Conservation (phyloP, 1,284 basidiomycete species). For the Boletus sp. region DNA sequence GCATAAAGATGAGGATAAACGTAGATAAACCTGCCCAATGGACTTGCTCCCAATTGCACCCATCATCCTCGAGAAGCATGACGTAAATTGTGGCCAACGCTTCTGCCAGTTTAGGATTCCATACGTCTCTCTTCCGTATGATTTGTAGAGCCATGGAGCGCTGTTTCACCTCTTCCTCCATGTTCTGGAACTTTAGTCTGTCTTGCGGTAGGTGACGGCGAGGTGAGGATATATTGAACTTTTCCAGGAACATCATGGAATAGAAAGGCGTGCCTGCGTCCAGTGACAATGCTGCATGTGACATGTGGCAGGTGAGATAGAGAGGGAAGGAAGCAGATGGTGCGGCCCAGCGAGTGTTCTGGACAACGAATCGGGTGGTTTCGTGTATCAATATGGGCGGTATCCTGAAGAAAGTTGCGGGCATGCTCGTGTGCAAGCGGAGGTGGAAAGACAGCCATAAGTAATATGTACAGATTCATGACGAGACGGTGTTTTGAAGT, state of each 20-base stretch:
- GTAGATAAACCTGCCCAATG: slow-evolving; percentile 39
- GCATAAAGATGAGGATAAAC: slow-evolving; percentile 41
- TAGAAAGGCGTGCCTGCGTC: slow-evolving; percentile 34
- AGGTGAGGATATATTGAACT: slow-evolving; percentile 41
- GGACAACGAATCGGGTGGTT: slow-evolving; percentile 32
- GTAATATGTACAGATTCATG: slow-evolving; percentile 28
- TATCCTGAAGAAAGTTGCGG: slow-evolving; percentile 28
- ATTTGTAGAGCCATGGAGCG: slow-evolving; percentile 42
- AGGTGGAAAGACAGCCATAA: slow-evolving; percentile 18
- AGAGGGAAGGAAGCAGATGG: slow-evolving; percentile 33
- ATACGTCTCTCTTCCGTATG: slow-evolving; percentile 35
- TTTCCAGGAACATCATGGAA: slow-evolving; percentile 35
- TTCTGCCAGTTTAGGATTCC: slow-evolving; percentile 36
- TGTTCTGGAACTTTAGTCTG: slow-evolving; percentile 20
- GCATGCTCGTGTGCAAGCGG: slow-evolving; percentile 21
- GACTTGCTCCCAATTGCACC: slow-evolving; percentile 53
- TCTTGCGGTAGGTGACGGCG: slow-evolving; percentile 32
- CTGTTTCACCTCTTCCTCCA: slow-evolving; percentile 38
- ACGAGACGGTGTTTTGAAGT: slow-evolving; percentile 27
- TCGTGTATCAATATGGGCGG: slow-evolving; percentile 36
- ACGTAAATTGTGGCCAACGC: slow-evolving; percentile 56
- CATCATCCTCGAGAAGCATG: slow-evolving; percentile 58
- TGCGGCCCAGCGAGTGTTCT: slow-evolving; percentile 29
- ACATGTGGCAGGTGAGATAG: slow-evolving; percentile 34
- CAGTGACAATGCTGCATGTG: slow-evolving; percentile 25